These are phyloP conservation scores for Candida nemodendra DNA, from an alignment of 805 yeast genomes.

Conservation along the genomic window DNA sequence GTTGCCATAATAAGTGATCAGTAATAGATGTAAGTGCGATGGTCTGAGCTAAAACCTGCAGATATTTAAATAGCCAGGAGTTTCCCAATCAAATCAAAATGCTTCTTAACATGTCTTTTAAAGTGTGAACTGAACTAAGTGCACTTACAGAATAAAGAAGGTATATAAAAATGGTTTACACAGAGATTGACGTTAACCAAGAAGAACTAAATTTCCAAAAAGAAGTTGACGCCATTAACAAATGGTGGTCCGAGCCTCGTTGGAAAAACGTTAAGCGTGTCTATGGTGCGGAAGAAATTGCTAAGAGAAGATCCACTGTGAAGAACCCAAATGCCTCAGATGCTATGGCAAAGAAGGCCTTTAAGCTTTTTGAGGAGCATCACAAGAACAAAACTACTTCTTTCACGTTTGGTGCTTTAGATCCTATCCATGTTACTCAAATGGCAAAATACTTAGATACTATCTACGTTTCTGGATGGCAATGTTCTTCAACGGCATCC, in stretches of 20 bases:
- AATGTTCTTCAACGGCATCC: constrained; percentile 96
- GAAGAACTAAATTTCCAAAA: constrained; percentile 65
- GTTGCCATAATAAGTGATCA: background rate
- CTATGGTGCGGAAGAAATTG: constrained; percentile 86
- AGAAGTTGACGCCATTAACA: constrained; percentile 69
- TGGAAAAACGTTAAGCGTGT: constrained; percentile 87
- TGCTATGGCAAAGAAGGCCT: constrained; percentile 80
- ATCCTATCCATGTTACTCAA: constrained; percentile 93
- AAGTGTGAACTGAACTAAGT: background rate
- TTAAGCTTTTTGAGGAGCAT: constrained; percentile 65
- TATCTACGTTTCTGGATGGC: constrained; percentile 97
- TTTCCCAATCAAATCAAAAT: no score
- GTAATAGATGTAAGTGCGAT: no score
- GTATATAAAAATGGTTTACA: constrained; percentile 50
- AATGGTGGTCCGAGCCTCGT: constrained; percentile 95
- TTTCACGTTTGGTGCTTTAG: constrained; percentile 92
- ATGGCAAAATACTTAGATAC: constrained; percentile 96
- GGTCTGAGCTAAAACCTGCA: no score
- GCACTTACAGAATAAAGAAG: no score
- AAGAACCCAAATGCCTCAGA: constrained; percentile 75
- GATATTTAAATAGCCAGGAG: no score
- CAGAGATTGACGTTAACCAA: constrained; percentile 53
- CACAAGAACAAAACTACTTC: constrained; percentile 71
- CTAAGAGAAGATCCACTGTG: constrained; percentile 79
- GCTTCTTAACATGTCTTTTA: no score